Evolutionary conservation across 208 protist genomes (phyloP), one percentile per base, ranked within the genome.

Genomic region (Strigomonas culicis): DNA sequence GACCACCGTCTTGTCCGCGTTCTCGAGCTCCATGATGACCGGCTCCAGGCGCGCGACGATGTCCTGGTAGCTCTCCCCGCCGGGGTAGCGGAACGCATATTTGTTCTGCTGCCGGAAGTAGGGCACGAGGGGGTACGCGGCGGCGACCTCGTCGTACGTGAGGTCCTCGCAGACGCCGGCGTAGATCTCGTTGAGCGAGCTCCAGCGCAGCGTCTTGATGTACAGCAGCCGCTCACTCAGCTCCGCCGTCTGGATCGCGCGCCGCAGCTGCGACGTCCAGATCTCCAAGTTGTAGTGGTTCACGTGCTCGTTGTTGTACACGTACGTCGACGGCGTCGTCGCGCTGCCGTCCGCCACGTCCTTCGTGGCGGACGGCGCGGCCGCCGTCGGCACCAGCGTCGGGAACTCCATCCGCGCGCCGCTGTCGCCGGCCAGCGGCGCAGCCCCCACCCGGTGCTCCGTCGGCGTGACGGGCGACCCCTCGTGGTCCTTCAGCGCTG

Each of bases 1-100:
- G 2, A 94, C 80, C 0, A 96, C 84, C 0, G 89, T 75, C 31
- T 79, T 75, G 55, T 96, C 77, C 1, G 88, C 75, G 58, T 93
- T 92, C 70, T 96, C 88, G 1, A 96, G 77, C 50, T 94, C 86
- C 82, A 96, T 90, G 47, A 96, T 93, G n/a, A 96, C 85, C 0
- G 88, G 88, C 71, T 96, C 88, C 21, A 96, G 77, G 0, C 91
- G 88, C 59, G 82, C 53, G 6, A 94, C 88, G 24, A 96, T 70
- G 61, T 96, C 91, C 55, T 96, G 88, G 52, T 96, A 96, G 64
- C 84, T 93, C 68, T 96, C 91, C 1, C 91, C 91, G 13, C 84
- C 77, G 0, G 91, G 91, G 66, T 96, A 96, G 46, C 91, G 88
- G 52, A 92, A 96, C 30, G 83, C 84, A 62, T 93, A 96, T 70